A percentile compares a stretch with the other conserved stretches of the same genome.
Evolutionary conservation across 2,329 filamentous ascomycete genomes (phyloP).

Genomic region (Fusarium sp.): DNA sequence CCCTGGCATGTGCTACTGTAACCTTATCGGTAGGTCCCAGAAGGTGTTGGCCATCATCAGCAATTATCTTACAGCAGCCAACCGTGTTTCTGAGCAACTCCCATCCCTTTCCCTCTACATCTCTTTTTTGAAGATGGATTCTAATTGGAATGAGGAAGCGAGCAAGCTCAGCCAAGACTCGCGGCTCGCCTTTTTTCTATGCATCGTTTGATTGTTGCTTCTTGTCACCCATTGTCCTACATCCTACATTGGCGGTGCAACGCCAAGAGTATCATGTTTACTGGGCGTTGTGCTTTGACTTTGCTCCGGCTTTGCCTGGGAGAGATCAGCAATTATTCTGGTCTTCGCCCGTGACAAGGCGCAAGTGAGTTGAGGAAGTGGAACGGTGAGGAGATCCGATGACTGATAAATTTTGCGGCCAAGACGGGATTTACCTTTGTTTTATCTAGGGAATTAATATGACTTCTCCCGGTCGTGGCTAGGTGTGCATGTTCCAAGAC

Average conservation of each 20-base stretch:
- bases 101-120: constrained; percentile 15
- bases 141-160: constrained; percentile 39
- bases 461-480: constrained; percentile 23
- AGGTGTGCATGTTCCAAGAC: constrained; percentile 39
- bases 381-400: constrained; percentile 6
- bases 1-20: constrained; percentile 35
- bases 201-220: constrained; percentile 18
- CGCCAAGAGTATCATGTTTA: constrained; percentile 32
- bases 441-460: constrained; percentile 19
- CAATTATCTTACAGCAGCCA: constrained; percentile 20
- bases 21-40: constrained; percentile 27
- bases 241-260: constrained; percentile 42
- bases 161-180: constrained; percentile 29
- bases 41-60: constrained; percentile 14
- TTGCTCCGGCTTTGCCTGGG: constrained; percentile 1
- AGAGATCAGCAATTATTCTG: constrained; percentile 4
- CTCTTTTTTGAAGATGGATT: constrained; percentile 3
- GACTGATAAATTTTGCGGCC: constrained; percentile 23
- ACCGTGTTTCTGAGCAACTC: constrained; percentile 26
- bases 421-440: constrained; percentile 25
- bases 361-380: constrained; percentile 5
- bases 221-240: constrained; percentile 31
- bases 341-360: neutral
- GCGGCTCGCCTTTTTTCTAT: constrained; percentile 15
- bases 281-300: constrained; percentile 34